Conservation (phyloP, 164 flowering plant genomes). For the Saururus chinensis region DNA sequence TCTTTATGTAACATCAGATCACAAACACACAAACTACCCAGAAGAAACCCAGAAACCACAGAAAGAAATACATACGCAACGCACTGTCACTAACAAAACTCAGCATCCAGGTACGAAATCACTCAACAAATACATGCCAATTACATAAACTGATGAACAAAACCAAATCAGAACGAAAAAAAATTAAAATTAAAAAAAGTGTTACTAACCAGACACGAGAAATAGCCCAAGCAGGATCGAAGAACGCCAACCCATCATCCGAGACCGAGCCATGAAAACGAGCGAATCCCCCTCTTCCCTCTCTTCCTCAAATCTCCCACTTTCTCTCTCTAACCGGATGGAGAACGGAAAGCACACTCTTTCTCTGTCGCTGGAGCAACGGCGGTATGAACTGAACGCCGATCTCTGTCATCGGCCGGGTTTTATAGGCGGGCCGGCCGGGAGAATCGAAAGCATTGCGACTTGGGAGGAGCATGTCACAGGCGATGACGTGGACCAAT, state of each 20-base stretch:
- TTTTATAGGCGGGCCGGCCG: not conserved
- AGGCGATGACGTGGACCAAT: not conserved
- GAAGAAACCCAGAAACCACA: not conserved
- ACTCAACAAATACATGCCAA: too few relatives aligned
- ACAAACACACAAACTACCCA: not conserved
- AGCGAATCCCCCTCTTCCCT: not conserved
- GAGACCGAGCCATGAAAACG: not conserved
- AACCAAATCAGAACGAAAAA: not conserved
- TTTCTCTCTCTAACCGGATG: not conserved
- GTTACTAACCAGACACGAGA: not conserved
- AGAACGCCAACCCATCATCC: not conserved
- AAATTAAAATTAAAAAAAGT: too few relatives aligned
- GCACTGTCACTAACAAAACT: not conserved
- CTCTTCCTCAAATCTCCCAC: not conserved
- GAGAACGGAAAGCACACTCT: not conserved
- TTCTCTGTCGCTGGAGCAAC: not conserved
- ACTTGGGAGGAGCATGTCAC: not conserved
- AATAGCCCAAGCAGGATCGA: not conserved
- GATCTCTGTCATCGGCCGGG: not conserved
- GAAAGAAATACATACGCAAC: not conserved
- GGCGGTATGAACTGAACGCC: not conserved
- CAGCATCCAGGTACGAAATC: not conserved
- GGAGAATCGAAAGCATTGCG: not conserved
- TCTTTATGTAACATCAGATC: too few relatives aligned
- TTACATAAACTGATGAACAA: not conserved